Base-by-base conservation (phyloP, 1,284 basidiomycete genomes). In the Ganoderma meredithae region DNA sequence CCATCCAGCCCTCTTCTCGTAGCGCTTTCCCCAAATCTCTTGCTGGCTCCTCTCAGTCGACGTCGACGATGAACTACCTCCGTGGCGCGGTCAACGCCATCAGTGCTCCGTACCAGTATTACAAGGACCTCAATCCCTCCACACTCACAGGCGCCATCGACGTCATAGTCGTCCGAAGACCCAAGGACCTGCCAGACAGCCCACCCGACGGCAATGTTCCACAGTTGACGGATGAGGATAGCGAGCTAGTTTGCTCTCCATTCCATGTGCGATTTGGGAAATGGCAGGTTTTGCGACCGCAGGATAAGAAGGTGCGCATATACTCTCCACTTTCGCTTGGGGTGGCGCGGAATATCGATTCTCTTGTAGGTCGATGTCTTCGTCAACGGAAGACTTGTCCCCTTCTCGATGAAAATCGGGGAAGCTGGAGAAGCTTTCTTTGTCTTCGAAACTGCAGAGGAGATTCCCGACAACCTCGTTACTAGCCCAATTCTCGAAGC, bases 361-460 rank as follows among this genome's bases (percentile, higher is more conserved):
- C 43, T 52, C 22, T 6, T n/a, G 12, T 75, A 93, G 92, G 95
- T 97, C 67, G 93, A 91, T 70, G 87, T 97, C 39, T 87, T 88
- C 63, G 88, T 97, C 76, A 96, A 96, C 79, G 93, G 92, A 44
- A 84, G 87, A 68, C 86, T 87, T 12, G 91, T 96, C 63, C 97
- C 97, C 1, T 99, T 96, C 79, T 89, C 88, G 77, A 99, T 99
- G 98, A 99, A 99, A 85, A 97, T 99, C 73, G 96, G 96, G 55
- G 97, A 99, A 70, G 95, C 97, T 1, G 98, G 98, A 22, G 98
- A 99, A 82, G 98, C 97, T 0, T 99, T 99, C 85, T 99, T 99
- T 77, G 94, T 99, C 49, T 95, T 99, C 74, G 97, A 99, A 81
- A 98, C 97, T 1, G 95, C 98, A 58, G 94, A 93, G 62, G 94